Evolutionary conservation across 331 rosid genomes (phyloP), one percentile per base, ranked within the genome.

Genomic region (Pyrus hybrid): DNA sequence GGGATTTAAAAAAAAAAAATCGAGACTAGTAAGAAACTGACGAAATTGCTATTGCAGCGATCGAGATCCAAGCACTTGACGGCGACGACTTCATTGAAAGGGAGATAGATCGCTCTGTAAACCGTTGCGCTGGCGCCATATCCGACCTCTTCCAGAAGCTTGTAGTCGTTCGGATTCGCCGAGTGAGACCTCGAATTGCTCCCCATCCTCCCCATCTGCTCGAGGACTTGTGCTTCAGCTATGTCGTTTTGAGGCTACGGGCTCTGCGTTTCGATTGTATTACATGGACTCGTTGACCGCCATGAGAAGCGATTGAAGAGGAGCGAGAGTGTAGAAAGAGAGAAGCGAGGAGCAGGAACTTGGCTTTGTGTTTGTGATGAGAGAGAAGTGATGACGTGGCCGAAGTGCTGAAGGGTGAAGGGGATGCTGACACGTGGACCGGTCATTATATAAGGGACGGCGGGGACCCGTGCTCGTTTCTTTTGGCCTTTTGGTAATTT

Each of bases 21-120:
- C 14, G 3, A 51, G 11, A 76, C 47, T 10, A 13, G 6, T 2
- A 65, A 3, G 21, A 63, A 79, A 78, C 89, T 79, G 43, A 90
- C 95, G 71, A 95, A 80, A 88, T 92, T 95, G 67, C 85, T 87
- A 79, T 86, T 91, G 89, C 97, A 89, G 26, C 99, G 98, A 88
- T 95, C 99, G 78, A 95, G 97, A 92, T 95, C 99, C 93, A 95
- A 86, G 28, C 93, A 91, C 88, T 95, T 92, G 58, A 95, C 82
- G 6, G 99, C 99, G 13, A 95, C 90, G 68, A 92, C 93, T 69
- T 89, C 93, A 85, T 92, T 92, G 35, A 71, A 77, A 5, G 99
- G 99, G 62, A 89, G 72, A 80, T 90, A 91, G 87, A 95, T 84
- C 84, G 97, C 97, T 62, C 95, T 83, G 80, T 68, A 91, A 9